Percentiles rank a stretch among this genome's conserved stretches.
phyloP scores from a whole-genome alignment of 1,139 yeast species.

The Meyerozyma athensensis region DNA sequence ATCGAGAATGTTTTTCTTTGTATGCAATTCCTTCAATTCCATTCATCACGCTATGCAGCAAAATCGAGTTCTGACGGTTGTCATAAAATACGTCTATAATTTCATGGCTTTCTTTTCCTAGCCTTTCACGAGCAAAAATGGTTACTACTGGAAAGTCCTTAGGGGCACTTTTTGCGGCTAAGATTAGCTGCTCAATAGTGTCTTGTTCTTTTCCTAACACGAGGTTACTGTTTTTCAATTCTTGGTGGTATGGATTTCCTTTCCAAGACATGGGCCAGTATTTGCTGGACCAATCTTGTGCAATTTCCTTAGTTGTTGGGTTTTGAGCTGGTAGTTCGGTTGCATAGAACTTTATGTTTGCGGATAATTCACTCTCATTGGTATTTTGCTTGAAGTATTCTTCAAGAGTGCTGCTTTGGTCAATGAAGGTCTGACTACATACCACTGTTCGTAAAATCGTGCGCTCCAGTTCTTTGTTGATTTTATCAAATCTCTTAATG shows the following conservation, averaged over 20 bases:
- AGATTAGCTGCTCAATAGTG: constrained; percentile 27
- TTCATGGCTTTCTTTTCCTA: constrained; percentile 10
- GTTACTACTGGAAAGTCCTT: constrained; percentile 27
- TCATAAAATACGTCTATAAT: constrained; percentile 21
- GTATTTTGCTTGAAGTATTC: not conserved
- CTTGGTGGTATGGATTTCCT: constrained; percentile 82
- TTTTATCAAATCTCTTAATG: constrained; percentile 30
- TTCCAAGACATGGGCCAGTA: constrained; percentile 94
- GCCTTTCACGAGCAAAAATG: constrained; percentile 19
- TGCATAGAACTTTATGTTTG: constrained; percentile 7
- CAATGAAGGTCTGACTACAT: not conserved
- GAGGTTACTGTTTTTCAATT: constrained; percentile 47
- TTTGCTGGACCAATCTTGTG: constrained; percentile 55
- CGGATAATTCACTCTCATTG: constrained; percentile 1
- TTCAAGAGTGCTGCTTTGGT: not conserved
- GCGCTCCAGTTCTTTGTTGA: constrained; percentile 5
- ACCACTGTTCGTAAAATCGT: not conserved
- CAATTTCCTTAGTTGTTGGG: constrained; percentile 62
- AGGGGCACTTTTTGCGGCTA: not conserved
- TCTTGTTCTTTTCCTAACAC: constrained; percentile 40
- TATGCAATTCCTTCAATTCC: constrained; percentile 62
- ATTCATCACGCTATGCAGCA: constrained; percentile 69
- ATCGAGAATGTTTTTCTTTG: constrained; percentile 24
- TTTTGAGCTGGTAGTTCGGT: constrained; percentile 42
- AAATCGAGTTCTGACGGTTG: constrained; percentile 33